Base-by-base conservation (phyloP, 306 rosid genomes). In the Bauhinia variegata region DNA sequence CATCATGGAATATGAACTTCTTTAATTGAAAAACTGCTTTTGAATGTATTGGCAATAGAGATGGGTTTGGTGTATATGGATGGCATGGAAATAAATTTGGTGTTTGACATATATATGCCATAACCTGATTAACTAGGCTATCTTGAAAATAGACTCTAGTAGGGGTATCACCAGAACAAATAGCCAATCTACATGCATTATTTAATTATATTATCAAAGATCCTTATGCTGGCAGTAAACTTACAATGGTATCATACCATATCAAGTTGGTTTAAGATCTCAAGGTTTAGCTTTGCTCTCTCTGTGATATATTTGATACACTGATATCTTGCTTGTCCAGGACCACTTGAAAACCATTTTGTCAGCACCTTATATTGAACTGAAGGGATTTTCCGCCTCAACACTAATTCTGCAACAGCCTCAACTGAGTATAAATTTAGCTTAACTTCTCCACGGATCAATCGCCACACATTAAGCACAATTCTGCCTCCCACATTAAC, bases 401-500 rank as follows among this genome's bases (percentile, higher is more conserved):
- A 71, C 54, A 89, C 98, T 76, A 89, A 85, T 81, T 89, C 89
- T 64, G 88, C 85, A 66, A 92, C 96, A 33, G 91, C 91, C 80
- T 89, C 98, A 59, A 89, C 68, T 13, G 96, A 82, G 84, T 92
- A 87, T 71, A 92, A 78, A 74, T 78, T 87, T 57, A 92, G 96
- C 80, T 89, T 92, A 72, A 92, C 85, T 78, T 92, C 98, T 74
- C 84, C 88, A 46, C 98, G 91, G 79, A 92, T 84, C 72, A 92
- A 79, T 54, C 96, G 84, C 98, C 96, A 92, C 51, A 87, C 56
- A 63, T 92, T 92, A 62, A 92, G 92, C 78, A 92, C 93, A 80
- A 92, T 80, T 88, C 98, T 89, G 38, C 98, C 98, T 38, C 96
- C 86, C 60, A 92, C 86, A 83, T 92, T 96, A 71, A 92, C 78